Conservation (phyloP, 495 filamentous ascomycete species). For the Penicillium samsonianum region DNA sequence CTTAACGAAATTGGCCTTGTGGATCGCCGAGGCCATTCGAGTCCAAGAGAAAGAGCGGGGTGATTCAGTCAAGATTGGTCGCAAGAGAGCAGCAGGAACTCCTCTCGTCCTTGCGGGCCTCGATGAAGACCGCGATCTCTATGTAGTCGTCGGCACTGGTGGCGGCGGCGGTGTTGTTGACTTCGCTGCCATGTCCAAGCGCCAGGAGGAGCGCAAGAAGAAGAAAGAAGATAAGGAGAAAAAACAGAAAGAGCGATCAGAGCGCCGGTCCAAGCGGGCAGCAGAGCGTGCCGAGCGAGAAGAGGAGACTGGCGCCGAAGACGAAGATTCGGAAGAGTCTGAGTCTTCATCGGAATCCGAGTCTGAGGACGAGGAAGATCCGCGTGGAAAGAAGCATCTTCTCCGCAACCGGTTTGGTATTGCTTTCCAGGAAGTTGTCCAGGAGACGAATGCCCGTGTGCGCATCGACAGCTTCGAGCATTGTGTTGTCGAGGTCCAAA, state of each 20-base stretch:
- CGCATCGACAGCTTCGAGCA: slow-evolving; percentile 96
- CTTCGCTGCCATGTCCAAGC: slow-evolving; percentile 62
- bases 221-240: slow-evolving; percentile 59
- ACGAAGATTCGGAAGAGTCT: slow-evolving; percentile 61
- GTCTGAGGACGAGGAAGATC: slow-evolving; percentile 63
- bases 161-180: slow-evolving; percentile 66
- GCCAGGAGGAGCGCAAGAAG: slow-evolving; percentile 62
- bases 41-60: slow-evolving; percentile 83
- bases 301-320: slow-evolving; percentile 52
- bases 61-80: slow-evolving; percentile 65
- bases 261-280: slow-evolving; percentile 52
- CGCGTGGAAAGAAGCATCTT: slow-evolving; percentile 57
- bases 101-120: slow-evolving; percentile 87
- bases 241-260: slow-evolving; percentile 63
- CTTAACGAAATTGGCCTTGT: slow-evolving; percentile 86
- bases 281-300: slow-evolving; percentile 48
- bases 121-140: slow-evolving; percentile 85
- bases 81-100: slow-evolving; percentile 58
- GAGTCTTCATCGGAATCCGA: slow-evolving; percentile 60
- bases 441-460: slow-evolving; percentile 85
- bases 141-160: slow-evolving; percentile 87
- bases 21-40: slow-evolving; percentile 89
- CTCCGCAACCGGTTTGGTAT: slow-evolving; percentile 87
- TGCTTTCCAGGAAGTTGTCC: slow-evolving; percentile 93
- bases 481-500: slow-evolving; percentile 93